phyloP scores from a whole-genome alignment of 1,284 basidiomycete species.

The Cryptococcus jaspeensis region DNA sequence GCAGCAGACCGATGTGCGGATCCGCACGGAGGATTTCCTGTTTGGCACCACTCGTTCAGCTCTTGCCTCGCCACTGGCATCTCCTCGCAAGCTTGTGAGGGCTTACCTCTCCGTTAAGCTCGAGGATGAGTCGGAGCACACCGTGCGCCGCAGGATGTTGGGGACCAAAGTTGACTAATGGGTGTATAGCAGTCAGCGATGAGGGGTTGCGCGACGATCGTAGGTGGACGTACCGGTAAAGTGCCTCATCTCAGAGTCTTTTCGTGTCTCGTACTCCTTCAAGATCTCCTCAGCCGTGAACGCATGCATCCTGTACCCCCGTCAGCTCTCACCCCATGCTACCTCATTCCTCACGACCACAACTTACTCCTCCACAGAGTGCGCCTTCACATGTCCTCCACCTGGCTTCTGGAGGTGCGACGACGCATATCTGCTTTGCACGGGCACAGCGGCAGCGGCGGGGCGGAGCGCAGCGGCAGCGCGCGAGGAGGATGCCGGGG shows the following conservation, averaged over 20 bases:
- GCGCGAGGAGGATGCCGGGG: constrained; percentile 19
- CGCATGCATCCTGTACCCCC: constrained; percentile 60
- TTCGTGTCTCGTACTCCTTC: constrained; percentile 67
- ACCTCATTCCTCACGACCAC: background rate
- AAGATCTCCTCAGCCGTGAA: constrained; percentile 74
- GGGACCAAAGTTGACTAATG: constrained; percentile 85
- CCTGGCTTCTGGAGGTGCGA: no score
- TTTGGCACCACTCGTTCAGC: background rate
- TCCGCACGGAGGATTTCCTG: constrained; percentile 81
- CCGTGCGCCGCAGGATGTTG: constrained; percentile 99
- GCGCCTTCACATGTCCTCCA: constrained; percentile 32
- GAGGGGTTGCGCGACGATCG: no score
- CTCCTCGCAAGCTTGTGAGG: background rate
- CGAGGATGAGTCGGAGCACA: constrained; percentile 95
- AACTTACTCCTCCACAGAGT: constrained; percentile 51
- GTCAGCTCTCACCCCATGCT: background rate
- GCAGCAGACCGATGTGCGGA: constrained; percentile 92
- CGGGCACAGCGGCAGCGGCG: background rate
- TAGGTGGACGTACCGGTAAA: constrained; percentile 68
- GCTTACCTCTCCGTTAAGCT: constrained; percentile 85
- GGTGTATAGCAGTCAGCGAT: background rate
- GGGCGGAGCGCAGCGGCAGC: constrained; percentile 10
- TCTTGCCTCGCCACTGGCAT: background rate
- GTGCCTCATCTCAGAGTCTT: constrained; percentile 82
- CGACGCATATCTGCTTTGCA: no score